phyloP scores from a whole-genome alignment of 345 rosid genomes.

The Aegle marmelos region DNA sequence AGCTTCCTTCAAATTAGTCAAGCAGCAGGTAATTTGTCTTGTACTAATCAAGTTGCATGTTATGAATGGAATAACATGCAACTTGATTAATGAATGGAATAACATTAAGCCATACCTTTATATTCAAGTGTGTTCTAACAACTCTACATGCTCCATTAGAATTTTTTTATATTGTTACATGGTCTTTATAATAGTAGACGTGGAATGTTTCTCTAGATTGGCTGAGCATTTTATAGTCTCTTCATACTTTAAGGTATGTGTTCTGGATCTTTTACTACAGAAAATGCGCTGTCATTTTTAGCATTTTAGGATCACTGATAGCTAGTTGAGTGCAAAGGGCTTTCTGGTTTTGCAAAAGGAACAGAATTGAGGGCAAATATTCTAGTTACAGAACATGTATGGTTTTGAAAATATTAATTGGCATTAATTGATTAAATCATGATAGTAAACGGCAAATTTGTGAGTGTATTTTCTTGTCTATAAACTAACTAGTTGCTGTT shows the following conservation, averaged over 20 bases:
- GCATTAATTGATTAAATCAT: background rate
- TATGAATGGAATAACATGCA: background rate
- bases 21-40: slow-evolving; percentile 54
- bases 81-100: background rate
- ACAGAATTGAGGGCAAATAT: background rate
- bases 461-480: background rate
- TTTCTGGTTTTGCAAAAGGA: background rate
- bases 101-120: background rate
- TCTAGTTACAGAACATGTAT: background rate
- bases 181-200: background rate
- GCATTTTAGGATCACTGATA: background rate
- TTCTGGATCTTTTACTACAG: background rate
- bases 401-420: background rate
- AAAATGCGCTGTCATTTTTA: background rate
- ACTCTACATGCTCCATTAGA: background rate
- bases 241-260: background rate
- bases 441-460: background rate
- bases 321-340: background rate
- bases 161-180: background rate
- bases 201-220: background rate
- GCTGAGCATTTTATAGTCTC: background rate
- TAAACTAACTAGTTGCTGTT: background rate
- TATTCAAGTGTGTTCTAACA: background rate
- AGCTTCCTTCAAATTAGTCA: slow-evolving; percentile 62
- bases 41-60: background rate